Conservation (phyloP, 2,329 filamentous ascomycete genomes). For the Verticillium zaregamsianum region DNA sequence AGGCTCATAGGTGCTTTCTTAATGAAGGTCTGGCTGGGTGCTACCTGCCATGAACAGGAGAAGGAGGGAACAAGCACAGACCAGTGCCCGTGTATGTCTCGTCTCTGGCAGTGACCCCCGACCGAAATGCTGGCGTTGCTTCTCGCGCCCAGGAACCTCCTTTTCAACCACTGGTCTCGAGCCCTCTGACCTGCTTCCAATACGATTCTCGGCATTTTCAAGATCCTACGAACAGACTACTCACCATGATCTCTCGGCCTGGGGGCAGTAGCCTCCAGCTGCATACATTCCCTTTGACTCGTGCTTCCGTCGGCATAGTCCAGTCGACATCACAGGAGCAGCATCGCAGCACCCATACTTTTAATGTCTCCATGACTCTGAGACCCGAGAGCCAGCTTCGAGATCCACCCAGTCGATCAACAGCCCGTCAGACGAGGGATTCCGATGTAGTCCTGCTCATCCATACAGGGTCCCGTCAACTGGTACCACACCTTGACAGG, state of each 20-base stretch:
- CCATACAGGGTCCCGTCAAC: background rate
- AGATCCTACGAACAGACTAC: too few relatives aligned
- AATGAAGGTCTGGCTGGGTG: too few relatives aligned
- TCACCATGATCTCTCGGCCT: background rate
- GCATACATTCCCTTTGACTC: background rate
- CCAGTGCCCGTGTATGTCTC: too few relatives aligned
- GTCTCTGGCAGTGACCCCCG: too few relatives aligned
- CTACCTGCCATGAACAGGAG: too few relatives aligned
- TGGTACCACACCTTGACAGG: background rate
- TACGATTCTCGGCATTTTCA: too few relatives aligned
- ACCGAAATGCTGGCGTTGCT: too few relatives aligned
- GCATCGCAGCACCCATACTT: slow-evolving; percentile 1
- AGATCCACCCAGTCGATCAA: background rate
- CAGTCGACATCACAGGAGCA: background rate
- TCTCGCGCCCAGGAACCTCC: too few relatives aligned
- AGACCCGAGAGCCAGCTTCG: background rate
- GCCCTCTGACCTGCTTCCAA: too few relatives aligned
- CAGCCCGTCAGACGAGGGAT: background rate
- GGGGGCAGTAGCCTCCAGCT: background rate
- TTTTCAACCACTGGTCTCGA: too few relatives aligned
- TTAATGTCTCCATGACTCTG: background rate
- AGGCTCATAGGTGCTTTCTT: too few relatives aligned
- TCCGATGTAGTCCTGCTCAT: background rate
- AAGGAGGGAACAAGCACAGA: too few relatives aligned
- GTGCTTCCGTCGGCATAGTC: background rate